A percentile compares a stretch with the other conserved stretches of the same genome.
These are phyloP conservation scores for Phallus indusiatus DNA, from an alignment of 768 basidiomycete genomes.

Conservation along the genomic window DNA sequence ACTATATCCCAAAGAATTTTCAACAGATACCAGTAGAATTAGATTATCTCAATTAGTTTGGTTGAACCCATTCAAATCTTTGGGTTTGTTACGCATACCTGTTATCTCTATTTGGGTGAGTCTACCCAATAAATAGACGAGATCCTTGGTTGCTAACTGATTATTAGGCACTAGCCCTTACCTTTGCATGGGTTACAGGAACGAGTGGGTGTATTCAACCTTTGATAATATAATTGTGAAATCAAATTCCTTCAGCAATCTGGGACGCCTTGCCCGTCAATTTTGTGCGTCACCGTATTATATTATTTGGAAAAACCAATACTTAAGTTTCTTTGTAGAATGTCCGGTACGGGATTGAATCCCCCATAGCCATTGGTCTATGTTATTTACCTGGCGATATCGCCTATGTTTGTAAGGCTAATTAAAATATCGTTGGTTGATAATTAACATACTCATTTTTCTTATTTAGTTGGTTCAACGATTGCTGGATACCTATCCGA, in stretches of 20 bases:
- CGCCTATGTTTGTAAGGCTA: neutral
- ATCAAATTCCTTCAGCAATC: neutral
- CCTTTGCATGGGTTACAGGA: neutral
- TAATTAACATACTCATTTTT: neutral
- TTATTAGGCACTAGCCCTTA: neutral
- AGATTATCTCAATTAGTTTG: neutral
- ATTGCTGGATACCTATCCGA: conserved; percentile 53
- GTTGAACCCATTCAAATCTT: conserved; percentile 49
- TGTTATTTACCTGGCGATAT: conserved; percentile 1
- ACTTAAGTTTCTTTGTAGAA: neutral
- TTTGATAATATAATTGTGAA: neutral
- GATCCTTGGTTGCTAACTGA: neutral
- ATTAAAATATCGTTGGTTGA: too few species aligned
- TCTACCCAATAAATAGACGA: neutral
- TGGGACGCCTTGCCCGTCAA: neutral
- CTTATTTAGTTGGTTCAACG: conserved; percentile 45
- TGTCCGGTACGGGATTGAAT: neutral
- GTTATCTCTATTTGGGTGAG: neutral
- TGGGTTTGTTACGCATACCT: conserved; percentile 17
- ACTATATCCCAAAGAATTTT: neutral
- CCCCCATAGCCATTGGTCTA: neutral
- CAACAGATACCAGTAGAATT: neutral
- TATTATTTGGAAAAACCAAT: neutral
- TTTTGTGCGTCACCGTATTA: neutral
- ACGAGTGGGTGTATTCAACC: neutral